phyloP scores from a whole-genome alignment of 78 protist genomes.

The Isochrysis galbana region DNA sequence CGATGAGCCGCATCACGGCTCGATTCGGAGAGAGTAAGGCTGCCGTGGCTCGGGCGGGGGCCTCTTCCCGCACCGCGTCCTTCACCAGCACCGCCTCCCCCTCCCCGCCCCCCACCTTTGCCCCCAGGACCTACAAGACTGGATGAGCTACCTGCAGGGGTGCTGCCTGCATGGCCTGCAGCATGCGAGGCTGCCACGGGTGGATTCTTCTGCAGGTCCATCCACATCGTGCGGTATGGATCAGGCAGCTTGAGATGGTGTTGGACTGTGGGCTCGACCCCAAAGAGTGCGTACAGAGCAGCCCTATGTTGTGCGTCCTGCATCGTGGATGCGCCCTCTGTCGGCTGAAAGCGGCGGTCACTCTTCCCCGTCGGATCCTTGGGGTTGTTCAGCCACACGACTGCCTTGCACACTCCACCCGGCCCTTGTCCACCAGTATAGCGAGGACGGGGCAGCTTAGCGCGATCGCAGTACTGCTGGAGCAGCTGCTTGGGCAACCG shows the following conservation, averaged over 20 bases:
- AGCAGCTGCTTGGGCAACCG: conserved; percentile 19
- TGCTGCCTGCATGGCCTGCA: not conserved
- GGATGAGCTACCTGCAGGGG: not conserved
- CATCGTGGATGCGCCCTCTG: not conserved
- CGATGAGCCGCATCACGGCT: too few species aligned
- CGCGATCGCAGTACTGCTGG: not conserved
- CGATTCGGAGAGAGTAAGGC: too few species aligned
- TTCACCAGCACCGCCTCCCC: not conserved
- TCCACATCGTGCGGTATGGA: not conserved
- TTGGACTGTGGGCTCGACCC: not conserved
- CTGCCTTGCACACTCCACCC: too few species aligned
- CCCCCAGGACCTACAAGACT: not conserved
- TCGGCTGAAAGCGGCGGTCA: too few species aligned
- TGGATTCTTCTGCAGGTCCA: not conserved
- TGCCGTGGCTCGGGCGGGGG: too few species aligned
- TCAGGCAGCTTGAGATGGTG: not conserved
- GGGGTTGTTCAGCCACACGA: too few species aligned
- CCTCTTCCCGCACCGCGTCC: not conserved
- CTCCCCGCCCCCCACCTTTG: not conserved
- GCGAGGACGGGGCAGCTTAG: not conserved
- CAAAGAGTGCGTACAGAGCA: not conserved
- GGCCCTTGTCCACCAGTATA: too few species aligned
- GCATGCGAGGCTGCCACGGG: not conserved
- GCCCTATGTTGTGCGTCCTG: not conserved
- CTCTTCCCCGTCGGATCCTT: too few species aligned